phyloP scores from a whole-genome alignment of 2,329 filamentous ascomycete species.

The Aspergillus uvarum region DNA sequence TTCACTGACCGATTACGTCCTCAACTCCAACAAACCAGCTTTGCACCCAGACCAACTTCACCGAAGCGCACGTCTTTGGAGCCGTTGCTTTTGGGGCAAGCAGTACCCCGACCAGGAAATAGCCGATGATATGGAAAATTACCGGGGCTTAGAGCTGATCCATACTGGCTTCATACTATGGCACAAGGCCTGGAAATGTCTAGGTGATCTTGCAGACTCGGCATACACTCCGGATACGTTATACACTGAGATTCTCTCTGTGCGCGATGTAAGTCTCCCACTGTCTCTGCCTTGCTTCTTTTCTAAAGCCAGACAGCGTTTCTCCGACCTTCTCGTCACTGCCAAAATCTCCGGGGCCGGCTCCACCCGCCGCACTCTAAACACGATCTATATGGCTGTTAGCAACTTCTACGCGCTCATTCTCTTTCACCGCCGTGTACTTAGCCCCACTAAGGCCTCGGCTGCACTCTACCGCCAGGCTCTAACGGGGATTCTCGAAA shows the following conservation, averaged over 20 bases:
- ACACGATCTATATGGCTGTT: slow-evolving; percentile 38
- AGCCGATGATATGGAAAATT: slow-evolving; percentile 41
- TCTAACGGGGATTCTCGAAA: slow-evolving; percentile 31
- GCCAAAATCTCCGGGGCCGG: slow-evolving; percentile 31
- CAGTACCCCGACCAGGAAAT: slow-evolving; percentile 39
- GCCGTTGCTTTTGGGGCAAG: slow-evolving; percentile 37
- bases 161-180: slow-evolving; percentile 31
- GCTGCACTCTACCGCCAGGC: slow-evolving; percentile 29
- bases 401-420: slow-evolving; percentile 36
- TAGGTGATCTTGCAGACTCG: slow-evolving; percentile 21
- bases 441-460: slow-evolving; percentile 23
- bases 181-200: slow-evolving; percentile 31
- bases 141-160: slow-evolving; percentile 35
- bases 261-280: slow-evolving; percentile 25
- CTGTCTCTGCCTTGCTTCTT: not conserved
- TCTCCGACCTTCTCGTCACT: slow-evolving; percentile 38
- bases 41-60: slow-evolving; percentile 36
- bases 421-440: slow-evolving; percentile 33
- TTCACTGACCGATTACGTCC: slow-evolving; percentile 35
- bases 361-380: slow-evolving; percentile 34
- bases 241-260: slow-evolving; percentile 26
- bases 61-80: slow-evolving; percentile 37
- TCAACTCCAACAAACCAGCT: slow-evolving; percentile 32
- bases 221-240: slow-evolving; percentile 21
- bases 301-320: slow-evolving; percentile 28